Conservation (phyloP, 192 early-diverging fungal genomes). For the Podila epicladia region DNA sequence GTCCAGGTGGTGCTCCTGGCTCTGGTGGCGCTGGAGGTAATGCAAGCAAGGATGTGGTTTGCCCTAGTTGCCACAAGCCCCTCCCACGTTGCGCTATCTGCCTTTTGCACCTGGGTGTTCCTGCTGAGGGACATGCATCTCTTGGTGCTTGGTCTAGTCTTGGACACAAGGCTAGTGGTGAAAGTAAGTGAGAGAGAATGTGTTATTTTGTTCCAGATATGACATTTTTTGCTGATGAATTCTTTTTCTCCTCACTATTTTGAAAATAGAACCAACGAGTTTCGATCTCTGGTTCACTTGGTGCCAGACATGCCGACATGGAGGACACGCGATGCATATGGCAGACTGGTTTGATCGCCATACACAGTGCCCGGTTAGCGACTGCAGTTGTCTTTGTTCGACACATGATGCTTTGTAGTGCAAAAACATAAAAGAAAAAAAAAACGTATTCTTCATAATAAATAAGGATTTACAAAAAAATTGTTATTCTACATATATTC, state of each 20-base stretch:
- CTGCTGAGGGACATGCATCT: conserved; percentile 59
- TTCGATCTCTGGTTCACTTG: conserved; percentile 97
- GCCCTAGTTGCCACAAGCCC: conserved; percentile 69
- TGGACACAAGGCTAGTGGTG: conserved; percentile 39
- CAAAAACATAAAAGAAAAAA: background rate
- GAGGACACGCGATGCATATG: conserved; percentile 93
- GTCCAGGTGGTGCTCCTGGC: conserved; percentile 6
- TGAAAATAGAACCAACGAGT: conserved; percentile 57
- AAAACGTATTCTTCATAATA: background rate
- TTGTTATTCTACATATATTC: conserved; percentile 40
- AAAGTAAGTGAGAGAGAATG: conserved; percentile 24
- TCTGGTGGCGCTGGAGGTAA: conserved; percentile 9
- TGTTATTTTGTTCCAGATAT: background rate
- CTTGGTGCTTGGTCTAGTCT: conserved; percentile 46
- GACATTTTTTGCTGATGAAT: background rate
- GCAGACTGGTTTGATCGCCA: conserved; percentile 91
- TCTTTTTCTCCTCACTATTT: background rate
- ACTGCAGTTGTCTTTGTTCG: conserved; percentile 81
- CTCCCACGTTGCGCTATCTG: conserved; percentile 74
- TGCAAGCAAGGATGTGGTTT: conserved; percentile 63
- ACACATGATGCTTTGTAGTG: conserved; percentile 37
- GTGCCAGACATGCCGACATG: conserved; percentile 98
- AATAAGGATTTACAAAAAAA: too few relatives aligned
- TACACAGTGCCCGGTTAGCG: conserved; percentile 89
- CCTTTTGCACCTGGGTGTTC: conserved; percentile 71